These are phyloP conservation scores for Termitomyces bulborhizus DNA, from an alignment of 768 basidiomycete genomes.

Conservation along the genomic window DNA sequence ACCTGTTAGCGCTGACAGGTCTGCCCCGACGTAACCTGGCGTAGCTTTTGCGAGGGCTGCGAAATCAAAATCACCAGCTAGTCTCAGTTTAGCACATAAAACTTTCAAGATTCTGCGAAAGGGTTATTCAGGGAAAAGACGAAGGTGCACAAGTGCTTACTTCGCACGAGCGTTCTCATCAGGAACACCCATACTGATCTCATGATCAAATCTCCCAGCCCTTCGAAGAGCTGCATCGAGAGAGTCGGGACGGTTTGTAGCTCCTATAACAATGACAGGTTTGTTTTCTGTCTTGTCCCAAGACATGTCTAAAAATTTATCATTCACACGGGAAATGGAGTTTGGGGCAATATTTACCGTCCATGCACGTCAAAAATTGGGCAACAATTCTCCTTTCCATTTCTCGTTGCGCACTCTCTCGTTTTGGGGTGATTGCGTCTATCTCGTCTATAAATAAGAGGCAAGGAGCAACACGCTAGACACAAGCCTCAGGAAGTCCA, in stretches of 20 bases:
- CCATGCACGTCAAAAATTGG: constrained; percentile 97
- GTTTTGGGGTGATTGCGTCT: constrained; percentile 94
- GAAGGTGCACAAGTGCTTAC: constrained; percentile 37
- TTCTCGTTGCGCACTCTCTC: constrained; percentile 96
- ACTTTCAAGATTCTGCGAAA: constrained; percentile 71
- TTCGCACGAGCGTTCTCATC: constrained; percentile 86
- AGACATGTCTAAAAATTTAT: constrained; percentile 62
- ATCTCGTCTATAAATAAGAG: constrained; percentile 97
- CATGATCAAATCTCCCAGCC: constrained; percentile 94
- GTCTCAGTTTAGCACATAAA: constrained; percentile 73
- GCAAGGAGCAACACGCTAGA: constrained; percentile 83
- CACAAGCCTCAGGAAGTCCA: background rate
- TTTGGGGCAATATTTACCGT: constrained; percentile 51
- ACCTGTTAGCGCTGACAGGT: constrained; percentile 83
- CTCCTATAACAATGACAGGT: constrained; percentile 91
- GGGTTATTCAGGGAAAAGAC: background rate
- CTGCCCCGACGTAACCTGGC: constrained; percentile 96
- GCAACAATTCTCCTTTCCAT: constrained; percentile 98
- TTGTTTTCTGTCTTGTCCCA: constrained; percentile 94
- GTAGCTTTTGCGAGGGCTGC: constrained; percentile 82
- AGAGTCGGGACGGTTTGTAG: constrained; percentile 94
- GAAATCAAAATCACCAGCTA: constrained; percentile 89
- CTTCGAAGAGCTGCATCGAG: constrained; percentile 89
- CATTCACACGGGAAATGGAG: background rate
- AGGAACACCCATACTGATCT: constrained; percentile 97